Conservation (phyloP, 1,284 basidiomycete genomes). For the Binderoboletus segoi region DNA sequence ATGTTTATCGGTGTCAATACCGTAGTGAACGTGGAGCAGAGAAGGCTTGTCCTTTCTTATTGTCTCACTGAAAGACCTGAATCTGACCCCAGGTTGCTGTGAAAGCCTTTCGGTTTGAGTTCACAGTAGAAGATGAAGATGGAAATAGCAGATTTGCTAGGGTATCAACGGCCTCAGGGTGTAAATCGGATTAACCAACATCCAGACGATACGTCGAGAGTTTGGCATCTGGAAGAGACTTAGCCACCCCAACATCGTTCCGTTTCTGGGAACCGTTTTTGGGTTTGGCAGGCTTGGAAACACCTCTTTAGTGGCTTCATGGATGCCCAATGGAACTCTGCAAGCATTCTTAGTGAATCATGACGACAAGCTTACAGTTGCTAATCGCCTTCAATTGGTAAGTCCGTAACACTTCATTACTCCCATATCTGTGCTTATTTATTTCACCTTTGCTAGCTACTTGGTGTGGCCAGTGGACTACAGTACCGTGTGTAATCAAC, state of each 20-base stretch:
- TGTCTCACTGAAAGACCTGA: background rate
- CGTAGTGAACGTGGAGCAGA: background rate
- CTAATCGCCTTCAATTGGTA: slow-evolving; percentile 9
- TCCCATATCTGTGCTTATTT: background rate
- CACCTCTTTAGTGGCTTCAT: slow-evolving; percentile 10
- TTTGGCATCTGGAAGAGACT: slow-evolving; percentile 14
- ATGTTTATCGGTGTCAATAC: slow-evolving; percentile 9
- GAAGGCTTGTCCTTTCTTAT: background rate
- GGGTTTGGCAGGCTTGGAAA: slow-evolving; percentile 12
- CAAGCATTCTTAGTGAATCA: slow-evolving; percentile 6
- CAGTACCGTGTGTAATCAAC: slow-evolving; percentile 2
- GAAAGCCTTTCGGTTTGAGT: slow-evolving; percentile 14
- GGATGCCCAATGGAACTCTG: slow-evolving; percentile 12
- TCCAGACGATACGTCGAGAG: slow-evolving; percentile 17
- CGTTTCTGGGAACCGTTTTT: slow-evolving; percentile 3
- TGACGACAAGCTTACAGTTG: background rate
- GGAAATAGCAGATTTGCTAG: background rate
- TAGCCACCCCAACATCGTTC: slow-evolving; percentile 10
- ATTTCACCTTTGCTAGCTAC: background rate
- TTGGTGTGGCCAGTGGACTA: slow-evolving; percentile 4
- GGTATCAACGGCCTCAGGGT: background rate
- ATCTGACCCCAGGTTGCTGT: slow-evolving; percentile 7
- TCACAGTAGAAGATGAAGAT: background rate
- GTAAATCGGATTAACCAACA: background rate
- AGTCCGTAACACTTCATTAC: background rate